phyloP scores from a whole-genome alignment of 371 early-diverging fungal genomes.

The Lichtheimia corymbifera region DNA sequence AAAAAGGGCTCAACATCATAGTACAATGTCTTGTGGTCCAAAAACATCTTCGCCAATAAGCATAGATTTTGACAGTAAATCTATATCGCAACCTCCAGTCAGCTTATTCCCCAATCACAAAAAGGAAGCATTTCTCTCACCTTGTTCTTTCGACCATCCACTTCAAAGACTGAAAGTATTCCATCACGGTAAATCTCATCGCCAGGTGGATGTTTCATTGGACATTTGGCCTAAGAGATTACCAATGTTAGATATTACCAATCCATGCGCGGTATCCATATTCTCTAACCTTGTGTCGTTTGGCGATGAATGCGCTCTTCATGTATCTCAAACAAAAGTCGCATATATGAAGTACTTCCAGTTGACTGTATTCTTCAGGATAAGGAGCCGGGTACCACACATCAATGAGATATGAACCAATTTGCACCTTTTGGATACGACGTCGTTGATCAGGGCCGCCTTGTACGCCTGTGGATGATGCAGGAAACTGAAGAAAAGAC shows the following conservation, averaged over 20 bases:
- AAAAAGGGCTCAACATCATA: slow-evolving; percentile 99
- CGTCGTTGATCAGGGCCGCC: slow-evolving; percentile 1
- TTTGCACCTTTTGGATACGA: slow-evolving; percentile 54
- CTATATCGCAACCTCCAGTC: background rate
- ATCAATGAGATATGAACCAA: slow-evolving; percentile 86
- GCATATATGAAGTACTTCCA: slow-evolving; percentile 83
- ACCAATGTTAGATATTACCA: background rate
- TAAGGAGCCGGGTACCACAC: slow-evolving; percentile 99
- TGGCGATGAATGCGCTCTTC: slow-evolving; percentile 67
- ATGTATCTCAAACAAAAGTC: slow-evolving; percentile 98
- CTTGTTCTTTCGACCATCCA: slow-evolving; percentile 94
- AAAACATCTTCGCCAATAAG: slow-evolving; percentile 96
- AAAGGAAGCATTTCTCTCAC: slow-evolving; percentile 11
- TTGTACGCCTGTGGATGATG: too few relatives aligned
- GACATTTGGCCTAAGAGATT: slow-evolving; percentile 68
- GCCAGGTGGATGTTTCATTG: slow-evolving; percentile 92
- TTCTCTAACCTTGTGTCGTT: slow-evolving; percentile 65
- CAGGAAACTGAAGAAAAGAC: slow-evolving; percentile 10
- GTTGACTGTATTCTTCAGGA: slow-evolving; percentile 91
- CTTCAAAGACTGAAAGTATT: slow-evolving; percentile 88
- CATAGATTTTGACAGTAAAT: slow-evolving; percentile 78
- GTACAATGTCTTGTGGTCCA: slow-evolving; percentile 99
- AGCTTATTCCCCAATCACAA: background rate
- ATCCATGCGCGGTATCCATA: background rate
- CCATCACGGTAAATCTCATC: slow-evolving; percentile 97